A percentile compares a stretch with the other conserved stretches of the same genome.
Evolutionary conservation across 2,329 filamentous ascomycete species (phyloP).

Genomic region (Plenodomus lindquistii): DNA sequence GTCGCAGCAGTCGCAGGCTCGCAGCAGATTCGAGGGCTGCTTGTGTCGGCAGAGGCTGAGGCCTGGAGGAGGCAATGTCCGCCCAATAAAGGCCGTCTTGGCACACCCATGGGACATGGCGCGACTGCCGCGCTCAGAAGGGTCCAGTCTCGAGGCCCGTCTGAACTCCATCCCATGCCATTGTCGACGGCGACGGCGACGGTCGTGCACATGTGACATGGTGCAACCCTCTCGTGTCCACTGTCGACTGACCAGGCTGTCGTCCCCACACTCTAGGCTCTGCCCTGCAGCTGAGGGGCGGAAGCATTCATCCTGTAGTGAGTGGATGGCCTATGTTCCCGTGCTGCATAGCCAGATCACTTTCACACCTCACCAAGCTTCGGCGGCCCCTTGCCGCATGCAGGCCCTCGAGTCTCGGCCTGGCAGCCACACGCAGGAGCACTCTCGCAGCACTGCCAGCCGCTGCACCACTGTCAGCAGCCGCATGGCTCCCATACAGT

Average conservation of each 20-base stretch:
- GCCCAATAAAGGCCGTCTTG: neutral
- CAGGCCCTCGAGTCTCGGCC: neutral
- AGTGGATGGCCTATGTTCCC: neutral
- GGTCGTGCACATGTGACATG: no score
- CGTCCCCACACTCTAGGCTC: constrained; percentile 1
- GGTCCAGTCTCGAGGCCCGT: no score
- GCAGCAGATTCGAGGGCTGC: no score
- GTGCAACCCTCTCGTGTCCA: no score
- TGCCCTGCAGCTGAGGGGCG: constrained; percentile 3
- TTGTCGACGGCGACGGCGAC: no score
- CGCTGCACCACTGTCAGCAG: constrained; percentile 13
- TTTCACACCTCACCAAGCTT: constrained; percentile 6
- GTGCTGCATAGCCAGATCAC: constrained; percentile 10
- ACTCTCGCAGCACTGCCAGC: no score
- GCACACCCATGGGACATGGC: neutral
- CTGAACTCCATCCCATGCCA: neutral
- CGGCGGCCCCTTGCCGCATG: constrained; percentile 5
- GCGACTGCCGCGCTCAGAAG: neutral
- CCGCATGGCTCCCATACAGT: constrained; percentile 16
- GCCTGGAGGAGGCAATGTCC: neutral
- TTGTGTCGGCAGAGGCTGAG: neutral
- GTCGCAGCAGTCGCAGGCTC: no score
- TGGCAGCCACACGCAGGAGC: constrained; percentile 6
- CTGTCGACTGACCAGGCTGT: no score
- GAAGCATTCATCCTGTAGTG: constrained; percentile 1